phyloP scores from a whole-genome alignment of 352 stramenopile genomes.

The Pythium aphanidermatum region DNA sequence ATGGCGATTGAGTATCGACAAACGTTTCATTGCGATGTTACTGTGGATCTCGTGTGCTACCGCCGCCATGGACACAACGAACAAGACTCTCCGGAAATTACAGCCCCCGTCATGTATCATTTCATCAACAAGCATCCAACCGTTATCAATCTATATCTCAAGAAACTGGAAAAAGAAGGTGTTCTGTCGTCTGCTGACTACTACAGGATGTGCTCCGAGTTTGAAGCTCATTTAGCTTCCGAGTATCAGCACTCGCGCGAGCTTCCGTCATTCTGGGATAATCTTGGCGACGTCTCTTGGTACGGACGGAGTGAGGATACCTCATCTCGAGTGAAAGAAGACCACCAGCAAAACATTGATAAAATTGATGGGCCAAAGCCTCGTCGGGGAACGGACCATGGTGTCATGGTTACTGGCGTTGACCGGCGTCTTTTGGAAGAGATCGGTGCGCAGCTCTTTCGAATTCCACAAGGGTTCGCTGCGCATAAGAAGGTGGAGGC shows the following conservation, averaged over 20 bases:
- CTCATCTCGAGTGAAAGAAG: too few relatives aligned
- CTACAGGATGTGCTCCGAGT: slow-evolving; percentile 43
- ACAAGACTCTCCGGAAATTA: slow-evolving; percentile 87
- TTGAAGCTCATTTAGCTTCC: slow-evolving; percentile 52
- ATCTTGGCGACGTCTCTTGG: slow-evolving; percentile 60
- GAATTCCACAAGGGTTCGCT: slow-evolving; percentile 74
- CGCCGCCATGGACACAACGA: slow-evolving; percentile 99
- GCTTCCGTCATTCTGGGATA: slow-evolving; percentile 73
- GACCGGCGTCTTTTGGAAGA: slow-evolving; percentile 66
- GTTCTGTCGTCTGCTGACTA: slow-evolving; percentile 44
- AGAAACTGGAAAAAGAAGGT: slow-evolving; percentile 58
- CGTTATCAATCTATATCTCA: slow-evolving; percentile 68
- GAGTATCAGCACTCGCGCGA: slow-evolving; percentile 74
- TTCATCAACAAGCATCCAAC: slow-evolving; percentile 85
- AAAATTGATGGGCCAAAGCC: slow-evolving; percentile 26
- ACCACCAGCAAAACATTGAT: slow-evolving; percentile 9
- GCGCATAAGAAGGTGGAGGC: slow-evolving; percentile 82
- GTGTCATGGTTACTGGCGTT: slow-evolving; percentile 45
- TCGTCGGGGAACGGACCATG: slow-evolving; percentile 11
- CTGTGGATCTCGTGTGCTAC: slow-evolving; percentile 99
- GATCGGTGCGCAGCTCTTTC: slow-evolving; percentile 71
- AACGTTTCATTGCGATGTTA: slow-evolving; percentile 94
- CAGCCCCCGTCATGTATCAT: slow-evolving; percentile 87
- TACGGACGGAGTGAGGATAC: slow-evolving; percentile 20
- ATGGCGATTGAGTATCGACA: slow-evolving; percentile 87